Conservation (phyloP, 2,329 filamentous ascomycete genomes). For the Colletotrichum aenigma region DNA sequence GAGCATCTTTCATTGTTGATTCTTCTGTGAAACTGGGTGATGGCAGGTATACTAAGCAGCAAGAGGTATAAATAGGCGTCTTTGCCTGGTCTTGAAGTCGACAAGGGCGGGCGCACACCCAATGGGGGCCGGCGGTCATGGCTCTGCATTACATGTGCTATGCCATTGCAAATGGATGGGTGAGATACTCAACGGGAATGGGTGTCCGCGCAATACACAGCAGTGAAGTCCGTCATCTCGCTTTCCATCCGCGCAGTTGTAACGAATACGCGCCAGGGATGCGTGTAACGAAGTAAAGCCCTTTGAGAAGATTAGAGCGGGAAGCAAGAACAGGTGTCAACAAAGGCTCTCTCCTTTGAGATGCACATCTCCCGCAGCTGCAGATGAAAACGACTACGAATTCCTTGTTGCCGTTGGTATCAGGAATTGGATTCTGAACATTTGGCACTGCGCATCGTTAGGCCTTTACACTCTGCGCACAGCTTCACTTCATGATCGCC, state of each 20-base stretch:
- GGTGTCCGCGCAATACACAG: not conserved
- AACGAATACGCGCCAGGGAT: not conserved
- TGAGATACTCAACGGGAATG: accelerated
- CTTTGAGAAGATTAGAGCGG: not conserved
- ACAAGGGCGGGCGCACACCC: not conserved
- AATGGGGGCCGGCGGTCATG: not conserved
- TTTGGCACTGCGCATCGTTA: not conserved
- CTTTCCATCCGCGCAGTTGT: not conserved
- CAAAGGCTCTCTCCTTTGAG: not conserved
- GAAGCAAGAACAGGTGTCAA: accelerated
- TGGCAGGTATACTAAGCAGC: too few species aligned
- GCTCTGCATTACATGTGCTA: not conserved
- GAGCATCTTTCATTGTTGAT: not conserved
- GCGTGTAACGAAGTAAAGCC: accelerated
- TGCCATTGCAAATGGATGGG: not conserved
- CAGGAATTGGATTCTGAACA: not conserved
- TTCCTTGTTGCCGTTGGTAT: not conserved
- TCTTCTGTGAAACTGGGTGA: not conserved
- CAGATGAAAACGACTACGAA: too few species aligned
- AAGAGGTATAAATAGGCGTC: not conserved
- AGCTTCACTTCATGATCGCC: not conserved
- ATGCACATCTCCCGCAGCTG: too few species aligned
- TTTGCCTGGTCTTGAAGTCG: not conserved
- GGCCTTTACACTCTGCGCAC: not conserved
- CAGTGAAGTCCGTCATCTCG: not conserved